phyloP scores from a whole-genome alignment of 768 basidiomycete genomes.

The Mycena amicta region DNA sequence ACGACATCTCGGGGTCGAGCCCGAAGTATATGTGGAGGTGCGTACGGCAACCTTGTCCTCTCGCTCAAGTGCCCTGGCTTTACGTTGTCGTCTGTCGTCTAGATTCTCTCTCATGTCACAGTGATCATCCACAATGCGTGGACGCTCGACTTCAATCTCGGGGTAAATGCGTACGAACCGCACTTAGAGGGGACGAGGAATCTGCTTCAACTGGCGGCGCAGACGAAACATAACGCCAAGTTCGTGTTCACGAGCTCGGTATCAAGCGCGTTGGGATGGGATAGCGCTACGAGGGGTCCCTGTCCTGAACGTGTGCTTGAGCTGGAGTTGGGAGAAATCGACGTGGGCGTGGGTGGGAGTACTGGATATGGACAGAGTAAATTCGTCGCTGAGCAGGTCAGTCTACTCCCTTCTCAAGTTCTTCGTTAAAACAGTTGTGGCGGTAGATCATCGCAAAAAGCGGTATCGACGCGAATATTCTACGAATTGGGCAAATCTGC shows the following conservation, averaged over 20 bases:
- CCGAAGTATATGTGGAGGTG: neutral
- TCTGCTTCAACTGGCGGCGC: slow-evolving; percentile 8
- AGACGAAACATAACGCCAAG: neutral
- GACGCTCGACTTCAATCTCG: slow-evolving; percentile 44
- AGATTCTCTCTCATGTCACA: neutral
- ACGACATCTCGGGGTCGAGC: neutral
- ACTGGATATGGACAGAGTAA: slow-evolving; percentile 5
- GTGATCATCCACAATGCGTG: slow-evolving; percentile 22
- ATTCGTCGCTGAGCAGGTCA: neutral
- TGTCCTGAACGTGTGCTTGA: neutral
- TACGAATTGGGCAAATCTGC: slow-evolving; percentile 43
- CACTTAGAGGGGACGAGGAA: slow-evolving; percentile 35
- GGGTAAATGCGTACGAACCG: slow-evolving; percentile 39
- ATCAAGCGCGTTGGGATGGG: neutral
- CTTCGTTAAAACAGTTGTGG: neutral
- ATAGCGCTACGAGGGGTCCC: neutral
- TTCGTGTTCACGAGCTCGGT: neutral
- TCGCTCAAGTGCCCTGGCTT: neutral
- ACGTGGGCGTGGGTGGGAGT: neutral
- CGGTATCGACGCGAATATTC: neutral
- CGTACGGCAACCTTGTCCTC: neutral
- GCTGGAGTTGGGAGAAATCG: neutral
- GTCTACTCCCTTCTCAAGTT: neutral
- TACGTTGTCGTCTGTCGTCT: neutral
- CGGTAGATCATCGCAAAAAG: neutral